Evolutionary conservation across 371 early-diverging fungal species (phyloP).

Genomic region (Apophysomyces elegans): DNA sequence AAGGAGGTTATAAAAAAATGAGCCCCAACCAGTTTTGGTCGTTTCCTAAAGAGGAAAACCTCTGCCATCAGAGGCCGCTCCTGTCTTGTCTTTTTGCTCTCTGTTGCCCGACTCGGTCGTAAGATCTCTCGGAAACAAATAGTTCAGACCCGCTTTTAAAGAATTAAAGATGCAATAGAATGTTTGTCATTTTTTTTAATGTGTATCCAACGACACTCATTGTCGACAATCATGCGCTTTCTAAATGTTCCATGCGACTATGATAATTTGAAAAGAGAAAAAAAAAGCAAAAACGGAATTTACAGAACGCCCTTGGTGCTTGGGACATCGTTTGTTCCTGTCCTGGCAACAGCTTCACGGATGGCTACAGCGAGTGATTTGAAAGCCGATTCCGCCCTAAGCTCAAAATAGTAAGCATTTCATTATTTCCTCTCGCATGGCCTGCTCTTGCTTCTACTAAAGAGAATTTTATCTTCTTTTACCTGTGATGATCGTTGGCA

Average conservation of each 20-base stretch:
- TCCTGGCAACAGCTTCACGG: conserved; percentile 78
- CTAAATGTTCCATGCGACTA: no score
- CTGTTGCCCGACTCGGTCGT: no score
- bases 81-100: no score
- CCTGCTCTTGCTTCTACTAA: no score
- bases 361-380: conserved; percentile 96
- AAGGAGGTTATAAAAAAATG: background rate
- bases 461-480: conserved; percentile 18
- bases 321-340: conserved; percentile 86
- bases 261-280: background rate
- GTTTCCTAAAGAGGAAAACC: conserved; percentile 7
- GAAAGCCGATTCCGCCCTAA: conserved; percentile 93
- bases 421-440: background rate
- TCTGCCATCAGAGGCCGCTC: no score
- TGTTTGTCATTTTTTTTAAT: no score
- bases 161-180: no score
- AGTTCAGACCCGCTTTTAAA: no score
- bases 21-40: background rate
- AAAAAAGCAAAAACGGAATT: background rate
- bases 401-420: conserved; percentile 1
- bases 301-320: conserved; percentile 94
- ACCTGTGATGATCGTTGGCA: conserved; percentile 93
- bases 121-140: no score
- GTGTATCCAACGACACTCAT: no score
- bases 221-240: no score